Evolutionary conservation across 805 yeast genomes (phyloP), one percentile per base, ranked within the genome.

Genomic region (Ogataea trehaloabstinens): DNA sequence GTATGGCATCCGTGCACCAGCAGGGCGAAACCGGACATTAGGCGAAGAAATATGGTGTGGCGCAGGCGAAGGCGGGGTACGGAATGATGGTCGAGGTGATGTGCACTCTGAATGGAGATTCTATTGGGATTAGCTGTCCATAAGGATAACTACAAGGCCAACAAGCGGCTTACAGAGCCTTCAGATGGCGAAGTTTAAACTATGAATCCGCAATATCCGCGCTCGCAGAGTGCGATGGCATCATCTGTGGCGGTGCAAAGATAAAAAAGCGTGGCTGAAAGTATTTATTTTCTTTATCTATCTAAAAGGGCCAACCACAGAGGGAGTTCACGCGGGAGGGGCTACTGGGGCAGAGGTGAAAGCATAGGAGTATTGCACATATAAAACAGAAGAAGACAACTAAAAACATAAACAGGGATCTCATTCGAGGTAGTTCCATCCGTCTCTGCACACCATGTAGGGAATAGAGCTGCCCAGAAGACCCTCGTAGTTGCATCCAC

Each of bases 391-490:
- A n/a, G n/a, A n/a, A n/a, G n/a, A n/a, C n/a, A n/a, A n/a, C n/a
- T n/a, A n/a, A n/a, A n/a, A n/a, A n/a, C n/a, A n/a, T n/a, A n/a
- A n/a, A n/a, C n/a, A n/a, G n/a, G n/a, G n/a, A n/a, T n/a, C n/a
- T n/a, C n/a, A n/a, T n/a, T n/a, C n/a, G n/a, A n/a, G n/a, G n/a
- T n/a, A 37, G 35, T 50, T 56, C 65, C 66, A 61, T 3, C 65
- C 65, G 34, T 61, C 56, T 38, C 46, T 53, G 19, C 50, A 48
- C 5, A 58, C 48, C 12, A 61, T 47, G 24, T 61, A 61, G 4
- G 65, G 61, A 20, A 61, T 25, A 1, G 64, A 59, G 28, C 63
- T 60, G 4, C 66, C 66, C 7, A 58, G 34, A 16, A 55, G 31
- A 1, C 66, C 66, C 40, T 61, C 66, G n/a, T 43, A 38, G 25